Percentiles rank a stretch among this genome's conserved stretches.
Conservation (phyloP, 495 filamentous ascomycete genomes). For the Penicillium coffeae region DNA sequence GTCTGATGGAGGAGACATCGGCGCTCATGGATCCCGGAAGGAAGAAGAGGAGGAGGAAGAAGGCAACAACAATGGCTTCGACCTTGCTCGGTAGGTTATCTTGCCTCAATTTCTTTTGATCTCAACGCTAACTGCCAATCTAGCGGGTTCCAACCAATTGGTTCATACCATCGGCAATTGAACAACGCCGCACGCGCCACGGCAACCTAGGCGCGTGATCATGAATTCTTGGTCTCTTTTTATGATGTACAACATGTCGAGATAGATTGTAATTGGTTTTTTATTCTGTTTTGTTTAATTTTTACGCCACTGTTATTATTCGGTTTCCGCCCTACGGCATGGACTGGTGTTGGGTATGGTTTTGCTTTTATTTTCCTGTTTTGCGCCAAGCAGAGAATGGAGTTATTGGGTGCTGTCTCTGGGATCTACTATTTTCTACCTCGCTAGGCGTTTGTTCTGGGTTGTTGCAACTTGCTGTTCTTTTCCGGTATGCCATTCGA, state of each 20-base stretch:
- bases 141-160: slow-evolving; percentile 70
- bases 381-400: not conserved
- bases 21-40: slow-evolving; percentile 10
- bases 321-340: slow-evolving; percentile 21
- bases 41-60: slow-evolving; percentile 48
- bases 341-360: slow-evolving; percentile 21
- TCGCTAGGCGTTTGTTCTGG: slow-evolving; percentile 1
- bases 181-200: slow-evolving; percentile 42
- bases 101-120: not conserved
- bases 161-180: slow-evolving; percentile 57
- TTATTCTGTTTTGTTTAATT: slow-evolving; percentile 3
- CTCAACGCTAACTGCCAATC: slow-evolving; percentile 6
- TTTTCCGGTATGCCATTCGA: slow-evolving; percentile 5
- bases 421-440: not conserved
- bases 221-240: not conserved
- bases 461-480: not conserved
- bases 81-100: slow-evolving; percentile 60
- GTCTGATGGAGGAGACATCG: slow-evolving; percentile 19
- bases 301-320: too few relatives aligned
- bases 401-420: not conserved
- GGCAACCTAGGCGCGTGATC: slow-evolving; percentile 15
- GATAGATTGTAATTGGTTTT: slow-evolving; percentile 9
- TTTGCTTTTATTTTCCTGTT: not conserved
- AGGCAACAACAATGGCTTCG: slow-evolving; percentile 57
- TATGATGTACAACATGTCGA: slow-evolving; percentile 24